Conservation (phyloP, 148 eudicot genomes). For the Spergularia marina region DNA sequence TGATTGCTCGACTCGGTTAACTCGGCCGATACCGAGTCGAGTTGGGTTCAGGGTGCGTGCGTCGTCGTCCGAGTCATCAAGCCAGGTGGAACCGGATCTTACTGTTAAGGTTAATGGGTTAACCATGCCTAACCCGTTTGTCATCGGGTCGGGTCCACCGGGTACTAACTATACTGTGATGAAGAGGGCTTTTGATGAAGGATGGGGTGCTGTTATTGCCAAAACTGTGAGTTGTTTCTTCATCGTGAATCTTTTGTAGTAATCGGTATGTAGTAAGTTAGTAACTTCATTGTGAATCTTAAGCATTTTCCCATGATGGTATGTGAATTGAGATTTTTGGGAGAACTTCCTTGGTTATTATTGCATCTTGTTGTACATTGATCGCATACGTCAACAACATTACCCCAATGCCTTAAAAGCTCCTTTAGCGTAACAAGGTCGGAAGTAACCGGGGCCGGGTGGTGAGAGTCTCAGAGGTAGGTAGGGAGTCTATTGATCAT, state of each 20-base stretch:
- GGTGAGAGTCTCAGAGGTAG: no score
- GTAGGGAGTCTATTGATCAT: no score
- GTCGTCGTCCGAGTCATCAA: constrained; percentile 29
- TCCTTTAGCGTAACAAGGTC: no score
- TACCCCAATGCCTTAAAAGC: no score
- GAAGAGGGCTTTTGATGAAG: constrained; percentile 97
- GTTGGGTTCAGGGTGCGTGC: constrained; percentile 50
- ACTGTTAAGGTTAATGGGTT: constrained; percentile 86
- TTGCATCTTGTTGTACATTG: no score
- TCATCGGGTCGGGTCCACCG: constrained; percentile 99
- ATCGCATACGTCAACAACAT: no score
- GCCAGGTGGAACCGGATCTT: constrained; percentile 60
- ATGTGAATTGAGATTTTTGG: no score
- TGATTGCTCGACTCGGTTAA: background rate
- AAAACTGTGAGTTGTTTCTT: constrained; percentile 58
- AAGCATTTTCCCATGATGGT: no score
- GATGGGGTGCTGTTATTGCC: constrained; percentile 98
- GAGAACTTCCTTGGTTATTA: no score
- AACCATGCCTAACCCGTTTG: constrained; percentile 97
- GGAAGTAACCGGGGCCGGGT: no score
- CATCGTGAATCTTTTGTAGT: background rate
- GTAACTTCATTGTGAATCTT: background rate
- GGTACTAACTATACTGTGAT: constrained; percentile 94
- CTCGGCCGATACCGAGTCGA: constrained; percentile 29
- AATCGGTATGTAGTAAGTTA: no score